These are phyloP conservation scores for Fusarium haematococcum DNA, from an alignment of 2,329 filamentous ascomycete genomes.

Conservation along the genomic window DNA sequence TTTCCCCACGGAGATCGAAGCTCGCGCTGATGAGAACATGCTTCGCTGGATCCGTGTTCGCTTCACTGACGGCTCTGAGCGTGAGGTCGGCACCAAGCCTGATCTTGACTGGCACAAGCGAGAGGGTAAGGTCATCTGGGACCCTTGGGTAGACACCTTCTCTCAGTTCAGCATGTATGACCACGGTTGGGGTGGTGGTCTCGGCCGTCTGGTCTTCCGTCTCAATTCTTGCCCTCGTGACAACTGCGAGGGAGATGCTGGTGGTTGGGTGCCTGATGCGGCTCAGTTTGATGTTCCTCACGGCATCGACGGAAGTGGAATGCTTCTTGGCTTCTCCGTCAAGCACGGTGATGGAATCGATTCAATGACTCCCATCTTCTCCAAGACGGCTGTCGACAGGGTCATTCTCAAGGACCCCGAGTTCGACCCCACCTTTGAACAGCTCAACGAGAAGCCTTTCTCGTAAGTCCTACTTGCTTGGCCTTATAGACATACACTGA, in stretches of 20 bases:
- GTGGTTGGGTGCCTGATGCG: not conserved
- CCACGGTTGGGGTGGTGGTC: not conserved
- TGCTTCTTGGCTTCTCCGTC: not conserved
- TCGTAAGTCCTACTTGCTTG: not conserved
- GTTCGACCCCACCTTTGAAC: not conserved
- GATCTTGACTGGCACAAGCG: not conserved
- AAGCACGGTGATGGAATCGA: not conserved
- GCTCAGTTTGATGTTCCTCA: not conserved
- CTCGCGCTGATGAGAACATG: not conserved
- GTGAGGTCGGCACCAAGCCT: not conserved
- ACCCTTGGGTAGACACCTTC: not conserved
- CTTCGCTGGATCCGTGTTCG: not conserved
- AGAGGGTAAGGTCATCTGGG: not conserved
- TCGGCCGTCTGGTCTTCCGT: not conserved
- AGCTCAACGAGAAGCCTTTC: not conserved
- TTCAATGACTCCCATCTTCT: conserved; percentile 2
- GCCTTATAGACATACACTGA: not conserved
- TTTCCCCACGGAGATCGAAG: conserved; percentile 5
- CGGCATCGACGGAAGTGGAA: not conserved
- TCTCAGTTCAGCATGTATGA: not conserved
- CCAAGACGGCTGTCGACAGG: not conserved
- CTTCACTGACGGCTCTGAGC: not conserved
- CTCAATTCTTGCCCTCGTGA: not conserved
- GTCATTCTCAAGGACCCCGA: not conserved
- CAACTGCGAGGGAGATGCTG: not conserved